Evolutionary conservation across 441 rosid species (phyloP).

Genomic region (Adansonia madagascariensis): DNA sequence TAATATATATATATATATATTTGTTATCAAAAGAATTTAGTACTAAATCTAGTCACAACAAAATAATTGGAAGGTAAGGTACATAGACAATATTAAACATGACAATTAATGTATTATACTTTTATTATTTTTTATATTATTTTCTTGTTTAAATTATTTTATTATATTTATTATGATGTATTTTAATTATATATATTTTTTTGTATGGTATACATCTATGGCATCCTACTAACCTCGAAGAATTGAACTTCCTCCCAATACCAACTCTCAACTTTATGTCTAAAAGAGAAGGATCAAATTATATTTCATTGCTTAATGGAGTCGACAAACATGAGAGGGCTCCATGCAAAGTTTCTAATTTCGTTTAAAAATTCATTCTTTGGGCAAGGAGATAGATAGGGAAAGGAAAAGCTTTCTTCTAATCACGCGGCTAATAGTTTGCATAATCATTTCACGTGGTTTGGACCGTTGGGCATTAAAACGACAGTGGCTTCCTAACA

Average conservation of each 20-base stretch:
- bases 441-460: not conserved
- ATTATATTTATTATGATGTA: too few species aligned
- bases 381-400: not conserved
- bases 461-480: constrained; percentile 10
- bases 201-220: too few species aligned
- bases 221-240: not conserved
- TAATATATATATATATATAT: not conserved
- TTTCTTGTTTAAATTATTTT: too few species aligned
- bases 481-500: constrained; percentile 26
- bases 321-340: not conserved
- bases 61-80: not conserved
- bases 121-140: too few species aligned
- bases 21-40: not conserved
- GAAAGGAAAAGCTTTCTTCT: not conserved
- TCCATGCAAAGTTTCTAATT: not conserved
- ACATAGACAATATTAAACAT: not conserved
- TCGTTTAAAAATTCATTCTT: not conserved
- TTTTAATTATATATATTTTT: too few species aligned
- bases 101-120: too few species aligned
- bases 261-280: not conserved
- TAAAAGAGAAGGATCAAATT: not conserved
- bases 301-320: not conserved
- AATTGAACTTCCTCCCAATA: not conserved
- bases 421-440: constrained; percentile 24
- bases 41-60: not conserved